Evolutionary conservation across 495 filamentous ascomycete genomes (phyloP), one percentile per base, ranked within the genome.

Genomic region (Annulohypoxylon maeteangense): DNA sequence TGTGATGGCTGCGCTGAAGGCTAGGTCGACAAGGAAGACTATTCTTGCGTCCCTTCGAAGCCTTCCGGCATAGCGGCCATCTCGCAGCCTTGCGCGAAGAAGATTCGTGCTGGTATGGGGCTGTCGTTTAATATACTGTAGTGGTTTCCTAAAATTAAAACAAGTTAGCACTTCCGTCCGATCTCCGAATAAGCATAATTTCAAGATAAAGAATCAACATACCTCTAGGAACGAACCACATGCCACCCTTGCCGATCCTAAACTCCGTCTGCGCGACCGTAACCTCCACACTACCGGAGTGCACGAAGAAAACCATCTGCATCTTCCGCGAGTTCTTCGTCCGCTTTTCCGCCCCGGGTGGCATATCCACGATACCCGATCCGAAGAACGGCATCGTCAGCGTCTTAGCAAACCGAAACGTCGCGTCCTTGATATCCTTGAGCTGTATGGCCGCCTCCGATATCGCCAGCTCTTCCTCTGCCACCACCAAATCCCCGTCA

Each of bases 151-250:
- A 69, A 18, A 6, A 45, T n/a, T n/a, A 6, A 55, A 34, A 31
- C 6, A 14, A 3, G 65, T 78, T 40, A 78, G 70, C 25, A 54
- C 22, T 29, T 72, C 38, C 56, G 10, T 40, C 16, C 36, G 22
- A 14, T 10, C 48, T 27, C 25, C 4, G 8, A 27, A 31, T 12
- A 8, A 53, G 25, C 47, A 11, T 25, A 14, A n/a, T n/a, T n/a
- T n/a, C n/a, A n/a, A n/a, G n/a, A n/a, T 36, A 7, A 36, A 36
- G 36, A 0, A n/a, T 40, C n/a, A 74, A 86, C 90, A 84, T 77
- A 98, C 95, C 96, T 88, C 94, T 87, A 12, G 95, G 96, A 63
- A 98, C 93, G 78, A 95, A 93, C 81, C 92, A 98, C 70, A 95
- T 90, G 29, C 94, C 93, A 29, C 94, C 94, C 72, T 92, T 92